Percentiles rank a stretch among this genome's conserved stretches.
Evolutionary conservation across 768 basidiomycete genomes (phyloP).

Genomic region (Agrocybe praecox): DNA sequence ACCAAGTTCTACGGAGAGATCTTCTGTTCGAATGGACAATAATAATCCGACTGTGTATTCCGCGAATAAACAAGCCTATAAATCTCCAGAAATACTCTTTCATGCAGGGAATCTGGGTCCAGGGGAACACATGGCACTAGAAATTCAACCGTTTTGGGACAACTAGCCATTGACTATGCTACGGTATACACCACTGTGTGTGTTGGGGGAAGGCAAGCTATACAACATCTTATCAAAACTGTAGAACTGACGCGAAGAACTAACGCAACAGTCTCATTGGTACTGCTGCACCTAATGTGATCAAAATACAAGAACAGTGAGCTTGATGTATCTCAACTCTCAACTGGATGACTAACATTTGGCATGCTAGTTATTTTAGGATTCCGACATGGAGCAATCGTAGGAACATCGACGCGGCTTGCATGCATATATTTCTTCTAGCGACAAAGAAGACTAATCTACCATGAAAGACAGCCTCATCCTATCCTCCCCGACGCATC

Average conservation of each 20-base stretch:
- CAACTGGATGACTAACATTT: neutral
- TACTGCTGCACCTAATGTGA: neutral
- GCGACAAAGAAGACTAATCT: constrained; percentile 1
- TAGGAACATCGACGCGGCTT: constrained; percentile 10
- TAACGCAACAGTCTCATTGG: neutral
- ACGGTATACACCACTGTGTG: constrained; percentile 23
- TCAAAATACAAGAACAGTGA: neutral
- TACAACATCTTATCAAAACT: neutral
- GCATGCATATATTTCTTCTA: constrained; percentile 5
- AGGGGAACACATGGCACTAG: constrained; percentile 17
- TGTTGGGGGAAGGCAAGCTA: constrained; percentile 22
- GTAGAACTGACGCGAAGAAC: neutral
- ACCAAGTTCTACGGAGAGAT: constrained; percentile 6
- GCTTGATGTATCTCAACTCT: too few relatives aligned
- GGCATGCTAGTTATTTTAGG: neutral
- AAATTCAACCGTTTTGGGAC: constrained; percentile 4
- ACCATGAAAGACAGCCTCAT: neutral
- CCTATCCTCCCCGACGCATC: neutral
- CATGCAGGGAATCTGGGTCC: constrained; percentile 18
- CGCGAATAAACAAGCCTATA: constrained; percentile 13
- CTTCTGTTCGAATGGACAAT: constrained; percentile 15
- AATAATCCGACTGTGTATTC: constrained; percentile 1
- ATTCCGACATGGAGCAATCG: constrained; percentile 12
- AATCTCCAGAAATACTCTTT: constrained; percentile 16
- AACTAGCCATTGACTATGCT: constrained; percentile 23